phyloP scores from a whole-genome alignment of 2,329 filamentous ascomycete genomes.

The Alternaria rosae region DNA sequence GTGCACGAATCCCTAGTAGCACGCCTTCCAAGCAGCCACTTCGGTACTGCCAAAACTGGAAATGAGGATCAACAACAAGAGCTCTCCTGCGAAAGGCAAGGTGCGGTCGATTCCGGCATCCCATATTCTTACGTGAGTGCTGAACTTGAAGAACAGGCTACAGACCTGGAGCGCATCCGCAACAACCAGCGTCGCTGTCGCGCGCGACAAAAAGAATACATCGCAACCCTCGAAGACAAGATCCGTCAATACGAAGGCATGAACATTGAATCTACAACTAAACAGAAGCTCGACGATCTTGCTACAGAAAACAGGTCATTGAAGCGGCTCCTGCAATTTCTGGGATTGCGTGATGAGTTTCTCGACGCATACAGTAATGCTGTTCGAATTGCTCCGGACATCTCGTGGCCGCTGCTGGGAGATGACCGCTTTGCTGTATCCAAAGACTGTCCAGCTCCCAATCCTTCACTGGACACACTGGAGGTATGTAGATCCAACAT shows the following conservation, averaged over 20 bases:
- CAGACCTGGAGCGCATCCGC: constrained; percentile 23
- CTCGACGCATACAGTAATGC: constrained; percentile 19
- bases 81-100: constrained; percentile 2
- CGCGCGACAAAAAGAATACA: constrained; percentile 21
- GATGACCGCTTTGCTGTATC: background rate
- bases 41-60: background rate
- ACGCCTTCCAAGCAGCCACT: background rate
- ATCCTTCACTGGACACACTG: background rate
- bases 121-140: background rate
- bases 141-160: constrained; percentile 9
- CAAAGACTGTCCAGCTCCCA: constrained; percentile 1
- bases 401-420: background rate
- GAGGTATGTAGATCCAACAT: constrained; percentile 3
- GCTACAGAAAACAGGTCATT: constrained; percentile 17
- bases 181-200: constrained; percentile 30
- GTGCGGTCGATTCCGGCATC: background rate
- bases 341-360: constrained; percentile 20
- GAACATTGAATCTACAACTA: background rate
- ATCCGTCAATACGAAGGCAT: constrained; percentile 17
- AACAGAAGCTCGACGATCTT: constrained; percentile 9
- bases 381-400: constrained; percentile 7
- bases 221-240: constrained; percentile 21
- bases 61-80: background rate
- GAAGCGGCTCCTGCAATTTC: constrained; percentile 18
- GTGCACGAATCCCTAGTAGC: no score